A percentile compares a stretch with the other conserved stretches of the same genome.
Evolutionary conservation across 352 stramenopile genomes (phyloP).

Genomic region (Phytopythium helicoides): DNA sequence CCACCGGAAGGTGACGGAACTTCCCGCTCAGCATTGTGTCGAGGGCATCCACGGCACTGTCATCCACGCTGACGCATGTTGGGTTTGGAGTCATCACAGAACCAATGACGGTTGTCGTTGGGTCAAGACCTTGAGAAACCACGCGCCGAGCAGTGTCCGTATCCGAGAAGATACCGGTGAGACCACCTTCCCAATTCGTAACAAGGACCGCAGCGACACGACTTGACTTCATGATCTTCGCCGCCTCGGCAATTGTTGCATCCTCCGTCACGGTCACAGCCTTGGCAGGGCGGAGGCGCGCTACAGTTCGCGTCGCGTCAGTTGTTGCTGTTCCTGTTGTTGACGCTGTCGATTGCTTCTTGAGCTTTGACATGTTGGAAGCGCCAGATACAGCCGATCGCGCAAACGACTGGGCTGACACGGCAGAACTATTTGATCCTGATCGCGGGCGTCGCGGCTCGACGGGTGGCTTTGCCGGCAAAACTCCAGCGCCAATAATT

Average conservation of each 20-base stretch:
- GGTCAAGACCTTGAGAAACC: conserved; percentile 70
- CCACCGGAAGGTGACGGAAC: conserved; percentile 97
- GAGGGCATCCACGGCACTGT: conserved; percentile 79
- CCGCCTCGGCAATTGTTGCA: conserved; percentile 85
- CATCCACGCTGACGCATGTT: conserved; percentile 78
- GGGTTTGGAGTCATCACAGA: conserved; percentile 86
- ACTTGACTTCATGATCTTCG: conserved; percentile 90
- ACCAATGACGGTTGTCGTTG: conserved; percentile 57
- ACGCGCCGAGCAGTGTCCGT: conserved; percentile 83
- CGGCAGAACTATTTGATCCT: conserved; percentile 67
- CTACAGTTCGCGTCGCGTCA: conserved; percentile 71
- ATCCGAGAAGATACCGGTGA: conserved; percentile 96
- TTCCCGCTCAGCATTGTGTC: conserved; percentile 85
- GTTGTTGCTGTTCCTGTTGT: conserved; percentile 40
- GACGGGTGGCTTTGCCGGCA: conserved; percentile 14
- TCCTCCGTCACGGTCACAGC: conserved; percentile 83
- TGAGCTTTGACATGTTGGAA: conserved; percentile 69
- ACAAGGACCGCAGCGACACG: conserved; percentile 91
- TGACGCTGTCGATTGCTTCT: conserved; percentile 44
- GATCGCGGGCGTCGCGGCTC: conserved; percentile 48
- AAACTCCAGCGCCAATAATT: conserved; percentile 14
- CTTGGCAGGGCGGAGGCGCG: conserved; percentile 79
- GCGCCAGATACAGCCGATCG: conserved; percentile 75
- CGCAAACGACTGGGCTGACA: conserved; percentile 77
- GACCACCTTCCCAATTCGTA: conserved; percentile 74